Evolutionary conservation across 306 rosid genomes (phyloP).

Genomic region (Pyrus communis): DNA sequence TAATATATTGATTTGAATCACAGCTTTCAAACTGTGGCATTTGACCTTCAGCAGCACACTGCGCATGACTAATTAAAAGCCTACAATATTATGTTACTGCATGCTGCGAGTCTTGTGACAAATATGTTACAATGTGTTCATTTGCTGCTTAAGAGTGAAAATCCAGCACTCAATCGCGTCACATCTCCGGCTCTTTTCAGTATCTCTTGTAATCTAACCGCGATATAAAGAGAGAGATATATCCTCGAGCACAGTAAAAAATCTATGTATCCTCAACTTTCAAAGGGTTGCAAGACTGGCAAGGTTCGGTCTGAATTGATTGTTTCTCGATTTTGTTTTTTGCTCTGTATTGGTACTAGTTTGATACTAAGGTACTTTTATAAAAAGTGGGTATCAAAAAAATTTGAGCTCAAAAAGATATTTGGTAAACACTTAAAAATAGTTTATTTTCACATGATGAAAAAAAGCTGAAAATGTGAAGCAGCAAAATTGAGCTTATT

Average conservation of each 20-base stretch:
- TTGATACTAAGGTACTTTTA: no score
- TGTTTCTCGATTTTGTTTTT: not conserved
- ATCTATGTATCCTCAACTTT: not conserved
- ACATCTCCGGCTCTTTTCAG: no score
- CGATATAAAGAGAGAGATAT: no score
- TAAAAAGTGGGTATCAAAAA: no score
- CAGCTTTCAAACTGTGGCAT: not conserved
- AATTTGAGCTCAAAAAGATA: no score
- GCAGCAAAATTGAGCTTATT: no score
- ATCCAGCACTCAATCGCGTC: not conserved
- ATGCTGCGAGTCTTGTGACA: not conserved
- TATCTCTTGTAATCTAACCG: not conserved
- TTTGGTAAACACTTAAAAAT: no score
- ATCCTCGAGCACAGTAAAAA: no score
- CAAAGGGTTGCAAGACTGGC: not conserved
- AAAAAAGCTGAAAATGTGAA: no score
- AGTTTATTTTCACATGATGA: no score
- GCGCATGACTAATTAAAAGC: not conserved
- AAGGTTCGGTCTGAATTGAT: not conserved
- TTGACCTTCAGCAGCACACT: not conserved
- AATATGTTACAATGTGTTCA: not conserved
- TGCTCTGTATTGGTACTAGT: no score
- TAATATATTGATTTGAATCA: not conserved
- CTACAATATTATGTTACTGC: not conserved
- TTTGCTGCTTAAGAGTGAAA: not conserved